Percentiles rank a stretch among this genome's conserved stretches.
Evolutionary conservation across 495 filamentous ascomycete species (phyloP).

Genomic region (Podospora appendiculata): DNA sequence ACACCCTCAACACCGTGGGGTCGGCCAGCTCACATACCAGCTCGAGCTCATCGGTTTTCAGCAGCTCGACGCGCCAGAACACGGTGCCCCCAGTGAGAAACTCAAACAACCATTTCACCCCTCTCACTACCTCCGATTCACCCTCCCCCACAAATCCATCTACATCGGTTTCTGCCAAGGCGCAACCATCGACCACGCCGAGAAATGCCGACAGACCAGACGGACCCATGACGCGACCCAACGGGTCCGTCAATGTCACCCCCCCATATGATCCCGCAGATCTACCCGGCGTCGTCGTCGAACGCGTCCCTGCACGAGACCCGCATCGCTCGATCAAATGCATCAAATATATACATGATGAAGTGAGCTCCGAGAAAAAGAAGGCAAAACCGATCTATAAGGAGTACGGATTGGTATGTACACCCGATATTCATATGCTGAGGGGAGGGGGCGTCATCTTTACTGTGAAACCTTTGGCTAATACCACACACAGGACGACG

Average conservation of each 20-base stretch:
- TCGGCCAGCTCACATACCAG: conserved; percentile 60
- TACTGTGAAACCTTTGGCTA: conserved; percentile 42
- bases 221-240: conserved; percentile 10
- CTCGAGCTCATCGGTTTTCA: conserved; percentile 58
- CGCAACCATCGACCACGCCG: conserved; percentile 25
- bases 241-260: conserved; percentile 23
- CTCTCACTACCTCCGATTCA: conserved; percentile 68
- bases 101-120: conserved; percentile 55
- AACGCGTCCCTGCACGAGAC: conserved; percentile 54
- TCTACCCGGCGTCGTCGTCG: conserved; percentile 22
- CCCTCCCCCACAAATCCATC: conserved; percentile 56
- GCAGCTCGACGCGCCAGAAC: conserved; percentile 39
- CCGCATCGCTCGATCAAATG: conserved; percentile 56
- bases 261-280: no score
- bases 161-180: conserved; percentile 23
- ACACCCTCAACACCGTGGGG: conserved; percentile 55
- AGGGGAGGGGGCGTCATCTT: conserved; percentile 45
- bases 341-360: conserved; percentile 66
- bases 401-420: conserved; percentile 61
- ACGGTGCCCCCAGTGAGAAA: conserved; percentile 40
- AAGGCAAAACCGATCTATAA: conserved; percentile 61
- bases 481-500: conserved; percentile 43
- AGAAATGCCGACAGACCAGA: conserved; percentile 20
- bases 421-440: conserved; percentile 28
- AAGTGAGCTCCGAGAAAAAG: conserved; percentile 56